These are phyloP conservation scores for Yarrowia sp. DNA, from an alignment of 805 yeast genomes.

Conservation along the genomic window DNA sequence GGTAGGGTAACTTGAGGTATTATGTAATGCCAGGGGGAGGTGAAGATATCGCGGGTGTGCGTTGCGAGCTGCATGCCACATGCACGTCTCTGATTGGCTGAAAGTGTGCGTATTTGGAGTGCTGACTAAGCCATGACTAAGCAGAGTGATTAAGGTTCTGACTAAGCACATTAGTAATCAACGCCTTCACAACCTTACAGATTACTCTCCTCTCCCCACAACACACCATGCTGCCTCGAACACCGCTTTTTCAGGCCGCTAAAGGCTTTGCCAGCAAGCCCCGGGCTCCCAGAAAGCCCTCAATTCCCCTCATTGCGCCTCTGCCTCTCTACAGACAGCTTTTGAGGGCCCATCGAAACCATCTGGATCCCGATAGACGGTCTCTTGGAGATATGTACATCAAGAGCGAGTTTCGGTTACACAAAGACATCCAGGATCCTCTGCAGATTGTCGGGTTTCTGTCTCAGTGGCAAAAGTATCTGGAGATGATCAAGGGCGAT, in stretches of 20 bases:
- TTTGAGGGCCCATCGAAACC: slow-evolving; percentile 74
- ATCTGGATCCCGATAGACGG: slow-evolving; percentile 71
- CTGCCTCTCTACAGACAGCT: slow-evolving; percentile 77
- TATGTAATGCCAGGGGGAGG: neutral
- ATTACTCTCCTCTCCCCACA: neutral
- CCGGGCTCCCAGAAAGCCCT: slow-evolving; percentile 18
- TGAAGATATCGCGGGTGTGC: too few species aligned
- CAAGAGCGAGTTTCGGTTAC: slow-evolving; percentile 86
- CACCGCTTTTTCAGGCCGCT: slow-evolving; percentile 16
- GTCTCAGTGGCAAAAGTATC: slow-evolving; percentile 82
- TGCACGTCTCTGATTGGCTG: too few species aligned
- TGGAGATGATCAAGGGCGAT: slow-evolving; percentile 54
- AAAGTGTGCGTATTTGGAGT: too few species aligned
- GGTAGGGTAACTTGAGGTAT: slow-evolving; percentile 28
- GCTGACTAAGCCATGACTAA: too few species aligned
- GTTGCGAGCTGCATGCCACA: too few species aligned
- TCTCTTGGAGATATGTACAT: slow-evolving; percentile 90
- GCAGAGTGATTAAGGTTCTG: too few species aligned
- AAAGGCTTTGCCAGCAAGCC: slow-evolving; percentile 20
- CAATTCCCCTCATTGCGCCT: slow-evolving; percentile 70
- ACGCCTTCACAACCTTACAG: too few species aligned
- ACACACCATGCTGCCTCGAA: slow-evolving; percentile 6
- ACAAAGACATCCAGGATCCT: slow-evolving; percentile 82
- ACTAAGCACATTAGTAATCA: too few species aligned
- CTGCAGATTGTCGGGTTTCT: slow-evolving; percentile 91